Conservation (phyloP, 2,329 filamentous ascomycete genomes). For the Ceratocystis albifundus region DNA sequence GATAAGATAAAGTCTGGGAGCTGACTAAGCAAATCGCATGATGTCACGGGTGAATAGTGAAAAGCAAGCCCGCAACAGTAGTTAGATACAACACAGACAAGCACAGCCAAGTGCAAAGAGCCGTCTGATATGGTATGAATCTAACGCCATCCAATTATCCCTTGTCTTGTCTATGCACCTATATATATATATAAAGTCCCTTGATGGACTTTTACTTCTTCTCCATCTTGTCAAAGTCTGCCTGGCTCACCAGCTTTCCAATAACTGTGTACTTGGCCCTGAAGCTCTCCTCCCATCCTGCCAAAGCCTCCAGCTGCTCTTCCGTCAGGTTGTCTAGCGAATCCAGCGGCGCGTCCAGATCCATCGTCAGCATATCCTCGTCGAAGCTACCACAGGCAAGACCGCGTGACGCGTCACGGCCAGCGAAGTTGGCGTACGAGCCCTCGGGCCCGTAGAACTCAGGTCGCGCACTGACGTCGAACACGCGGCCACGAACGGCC, state of each 20-base stretch:
- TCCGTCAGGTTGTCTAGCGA: conserved; percentile 56
- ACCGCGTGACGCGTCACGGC: conserved; percentile 77
- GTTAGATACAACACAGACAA: neutral
- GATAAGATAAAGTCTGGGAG: neutral
- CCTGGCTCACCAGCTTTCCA: conserved; percentile 59
- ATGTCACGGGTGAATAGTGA: neutral
- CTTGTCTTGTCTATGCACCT: neutral
- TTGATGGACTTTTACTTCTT: conserved; percentile 22
- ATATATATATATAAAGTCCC: neutral
- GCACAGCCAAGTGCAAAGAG: neutral
- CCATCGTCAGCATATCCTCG: conserved; percentile 85
- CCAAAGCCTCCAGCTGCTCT: conserved; percentile 72
- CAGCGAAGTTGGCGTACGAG: conserved; percentile 92
- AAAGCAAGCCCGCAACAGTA: neutral
- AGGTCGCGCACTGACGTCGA: conserved; percentile 74
- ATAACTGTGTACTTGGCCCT: conserved; percentile 91
- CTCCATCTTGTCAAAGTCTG: conserved; percentile 29
- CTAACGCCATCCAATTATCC: neutral
- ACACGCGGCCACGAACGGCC: conserved; percentile 80
- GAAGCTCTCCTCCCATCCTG: conserved; percentile 90
- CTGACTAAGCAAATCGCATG: conserved; percentile 11
- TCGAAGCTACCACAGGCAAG: conserved; percentile 89
- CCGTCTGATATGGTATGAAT: neutral
- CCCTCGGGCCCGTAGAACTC: conserved; percentile 96
- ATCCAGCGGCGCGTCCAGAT: conserved; percentile 74